A percentile compares a stretch with the other conserved stretches of the same genome.
These are phyloP conservation scores for Serendipita vermifera DNA, from an alignment of 768 basidiomycete species.

Conservation along the genomic window DNA sequence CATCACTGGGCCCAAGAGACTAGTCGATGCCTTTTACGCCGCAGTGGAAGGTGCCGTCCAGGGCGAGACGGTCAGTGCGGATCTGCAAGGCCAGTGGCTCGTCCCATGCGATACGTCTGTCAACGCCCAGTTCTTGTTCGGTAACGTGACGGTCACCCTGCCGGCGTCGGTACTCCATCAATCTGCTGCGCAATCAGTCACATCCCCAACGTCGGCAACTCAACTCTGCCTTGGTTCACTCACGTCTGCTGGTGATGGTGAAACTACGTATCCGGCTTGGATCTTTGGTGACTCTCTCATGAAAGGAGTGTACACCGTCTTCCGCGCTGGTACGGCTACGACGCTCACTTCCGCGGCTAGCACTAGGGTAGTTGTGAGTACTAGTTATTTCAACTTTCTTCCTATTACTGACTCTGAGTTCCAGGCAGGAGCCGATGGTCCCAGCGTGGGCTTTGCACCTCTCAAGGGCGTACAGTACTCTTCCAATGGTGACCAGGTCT, in stretches of 20 bases:
- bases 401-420: too few relatives aligned
- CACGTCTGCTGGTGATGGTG: neutral
- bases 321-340: neutral
- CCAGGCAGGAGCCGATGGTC: too few relatives aligned
- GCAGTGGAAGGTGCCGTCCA: neutral
- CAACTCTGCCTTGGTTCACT: neutral
- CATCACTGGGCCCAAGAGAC: neutral
- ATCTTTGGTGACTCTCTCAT: neutral
- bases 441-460: constrained; percentile 1
- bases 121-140: neutral
- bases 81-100: neutral
- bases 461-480: neutral
- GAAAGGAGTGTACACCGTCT: neutral
- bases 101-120: neutral
- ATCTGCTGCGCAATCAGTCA: neutral
- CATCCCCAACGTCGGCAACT: neutral
- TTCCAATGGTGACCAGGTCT: neutral
- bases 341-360: too few relatives aligned
- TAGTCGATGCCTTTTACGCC: neutral
- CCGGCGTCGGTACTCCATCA: neutral
- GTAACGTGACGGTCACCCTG: neutral
- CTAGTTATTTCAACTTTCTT: too few relatives aligned
- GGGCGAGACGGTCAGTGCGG: neutral
- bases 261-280: neutral
- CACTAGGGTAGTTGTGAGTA: too few relatives aligned